Conservation (phyloP, 768 basidiomycete genomes). For the Clavaria fumosa region DNA sequence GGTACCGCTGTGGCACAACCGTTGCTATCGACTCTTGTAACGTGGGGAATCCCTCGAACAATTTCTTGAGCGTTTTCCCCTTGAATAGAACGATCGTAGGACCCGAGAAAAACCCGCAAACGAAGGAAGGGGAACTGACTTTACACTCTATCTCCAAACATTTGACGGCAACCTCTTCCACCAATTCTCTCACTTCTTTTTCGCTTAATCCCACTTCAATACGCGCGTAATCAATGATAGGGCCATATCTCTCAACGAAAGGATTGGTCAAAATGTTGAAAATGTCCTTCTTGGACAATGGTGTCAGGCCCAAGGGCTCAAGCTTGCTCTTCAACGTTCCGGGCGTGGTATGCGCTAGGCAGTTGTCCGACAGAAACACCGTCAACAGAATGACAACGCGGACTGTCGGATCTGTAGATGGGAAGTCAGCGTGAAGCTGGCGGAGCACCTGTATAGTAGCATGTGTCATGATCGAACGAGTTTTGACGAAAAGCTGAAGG, state of each 20-base stretch:
- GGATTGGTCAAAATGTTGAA: constrained; percentile 50
- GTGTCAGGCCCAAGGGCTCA: constrained; percentile 37
- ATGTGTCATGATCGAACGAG: constrained; percentile 43
- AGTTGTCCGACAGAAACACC: constrained; percentile 9
- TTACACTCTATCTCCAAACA: constrained; percentile 52
- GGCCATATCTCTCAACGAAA: constrained; percentile 44
- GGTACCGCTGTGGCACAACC: constrained; percentile 34
- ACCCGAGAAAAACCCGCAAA: too few species aligned
- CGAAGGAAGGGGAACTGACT: too few species aligned
- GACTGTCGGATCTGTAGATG: constrained; percentile 40
- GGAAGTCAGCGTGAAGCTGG: constrained; percentile 52
- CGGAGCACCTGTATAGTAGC: constrained; percentile 38
- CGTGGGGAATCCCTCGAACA: constrained; percentile 32
- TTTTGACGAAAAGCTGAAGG: constrained; percentile 48
- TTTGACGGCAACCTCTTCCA: constrained; percentile 41
- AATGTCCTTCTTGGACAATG: constrained; percentile 42
- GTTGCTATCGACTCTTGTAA: constrained; percentile 29
- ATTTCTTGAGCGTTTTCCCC: constrained; percentile 51
- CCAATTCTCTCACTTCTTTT: constrained; percentile 29
- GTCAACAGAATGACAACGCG: constrained; percentile 41
- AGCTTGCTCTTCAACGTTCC: constrained; percentile 32
- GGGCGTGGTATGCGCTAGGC: constrained; percentile 15
- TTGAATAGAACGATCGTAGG: too few species aligned
- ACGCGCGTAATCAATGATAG: constrained; percentile 31
- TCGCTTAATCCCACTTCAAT: constrained; percentile 27